Evolutionary conservation across 2,329 filamentous ascomycete species (phyloP), one percentile per base, ranked within the genome.

Genomic region (Alternaria dauci): DNA sequence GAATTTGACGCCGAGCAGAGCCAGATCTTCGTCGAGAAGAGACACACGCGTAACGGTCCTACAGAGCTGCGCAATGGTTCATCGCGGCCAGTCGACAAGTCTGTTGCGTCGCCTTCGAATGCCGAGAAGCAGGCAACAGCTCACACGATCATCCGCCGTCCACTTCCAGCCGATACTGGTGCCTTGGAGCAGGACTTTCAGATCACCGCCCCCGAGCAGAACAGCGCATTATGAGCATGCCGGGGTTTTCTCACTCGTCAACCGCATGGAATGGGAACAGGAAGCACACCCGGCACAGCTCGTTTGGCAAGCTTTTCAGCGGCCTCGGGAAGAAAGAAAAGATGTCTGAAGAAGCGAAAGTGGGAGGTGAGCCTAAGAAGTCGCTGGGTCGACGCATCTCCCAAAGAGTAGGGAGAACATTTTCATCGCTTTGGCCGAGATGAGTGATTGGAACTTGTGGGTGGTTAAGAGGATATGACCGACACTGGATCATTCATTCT

Each of bases 251-350:
- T 3, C 9, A 8, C 1, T 18, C 28, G 12, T 47, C 43, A 18
- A 8, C n/a, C n/a, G 9, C 2, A 0, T 0, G n/a, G 20, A 0
- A 9, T 32, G 26, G n/a, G 1, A 14, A 2, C 0, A 34, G 5
- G 8, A 26, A 26, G 1, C 14, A 38, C 12, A 23, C 8, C 7
- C 30, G 32, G 0, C 23, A 8, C 4, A 39, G 32, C n/a, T 39
- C 34, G 4, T 26, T 39, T 1, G 5, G 32, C 1, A 18, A 39
- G 16, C 23, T 51, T 16, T 16, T 51, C 1, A 9, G 23, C 36
- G 20, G 25, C 5, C 18, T 28, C 8, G 16, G 20, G 2, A 39
- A 38, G 20, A 38, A 38, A 2, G 8, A 12, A 2, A 34, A 12
- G 0, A 16, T 0, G 1, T 34, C 11, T 34, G 32, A 2, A 16